These are phyloP conservation scores for Thamnidium elegans DNA, from an alignment of 192 early-diverging fungal genomes.

Conservation along the genomic window DNA sequence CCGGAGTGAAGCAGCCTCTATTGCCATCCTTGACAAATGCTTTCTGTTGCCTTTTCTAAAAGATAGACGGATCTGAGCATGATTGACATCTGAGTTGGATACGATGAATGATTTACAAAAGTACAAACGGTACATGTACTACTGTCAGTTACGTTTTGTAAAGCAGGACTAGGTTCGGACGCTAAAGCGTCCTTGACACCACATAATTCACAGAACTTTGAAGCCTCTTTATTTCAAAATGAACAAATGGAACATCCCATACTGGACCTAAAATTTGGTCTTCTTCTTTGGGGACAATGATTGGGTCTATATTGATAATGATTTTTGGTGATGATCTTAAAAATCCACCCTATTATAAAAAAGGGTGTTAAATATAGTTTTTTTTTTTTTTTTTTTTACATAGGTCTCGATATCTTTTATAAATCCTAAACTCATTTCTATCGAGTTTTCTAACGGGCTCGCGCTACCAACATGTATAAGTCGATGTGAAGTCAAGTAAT, in stretches of 20 bases:
- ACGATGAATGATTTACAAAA: slow-evolving; percentile 77
- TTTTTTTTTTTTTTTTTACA: slow-evolving; percentile 33
- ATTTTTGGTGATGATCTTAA: slow-evolving; percentile 66
- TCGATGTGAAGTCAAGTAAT: slow-evolving; percentile 71
- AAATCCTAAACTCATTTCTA: slow-evolving; percentile 46
- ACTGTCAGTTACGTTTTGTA: neutral
- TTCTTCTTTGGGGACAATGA: neutral
- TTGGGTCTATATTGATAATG: slow-evolving; percentile 42
- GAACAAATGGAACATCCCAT: slow-evolving; percentile 60
- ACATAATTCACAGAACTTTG: slow-evolving; percentile 54
- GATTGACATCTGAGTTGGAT: neutral
- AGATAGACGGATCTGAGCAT: slow-evolving; percentile 62
- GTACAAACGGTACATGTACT: slow-evolving; percentile 76
- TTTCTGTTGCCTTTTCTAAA: slow-evolving; percentile 83
- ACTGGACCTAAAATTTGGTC: neutral
- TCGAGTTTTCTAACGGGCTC: slow-evolving; percentile 52
- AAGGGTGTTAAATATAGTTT: neutral
- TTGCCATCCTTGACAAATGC: too few species aligned
- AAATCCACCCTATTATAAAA: slow-evolving; percentile 41
- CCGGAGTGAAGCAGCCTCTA: too few species aligned
- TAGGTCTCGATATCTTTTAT: slow-evolving; percentile 47
- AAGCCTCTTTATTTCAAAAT: slow-evolving; percentile 36
- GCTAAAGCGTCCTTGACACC: slow-evolving; percentile 41
- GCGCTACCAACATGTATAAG: slow-evolving; percentile 77
- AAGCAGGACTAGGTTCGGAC: neutral